Percentiles rank a stretch among this genome's conserved stretches.
Evolutionary conservation across 2,329 filamentous ascomycete species (phyloP).

Genomic region (Elsinoe arachidis): DNA sequence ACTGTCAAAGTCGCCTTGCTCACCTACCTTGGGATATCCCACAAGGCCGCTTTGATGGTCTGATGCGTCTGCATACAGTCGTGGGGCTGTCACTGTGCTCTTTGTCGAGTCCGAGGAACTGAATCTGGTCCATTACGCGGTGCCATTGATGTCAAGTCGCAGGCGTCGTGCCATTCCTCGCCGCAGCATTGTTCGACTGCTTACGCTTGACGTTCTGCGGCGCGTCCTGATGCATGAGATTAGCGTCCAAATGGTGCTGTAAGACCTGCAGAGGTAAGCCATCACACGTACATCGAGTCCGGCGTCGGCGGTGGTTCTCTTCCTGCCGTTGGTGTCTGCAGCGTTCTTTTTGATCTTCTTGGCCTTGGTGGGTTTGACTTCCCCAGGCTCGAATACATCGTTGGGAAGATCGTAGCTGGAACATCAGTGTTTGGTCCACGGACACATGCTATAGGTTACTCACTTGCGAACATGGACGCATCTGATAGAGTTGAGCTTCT

Average conservation of each 20-base stretch:
- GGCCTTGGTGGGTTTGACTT: slow-evolving; percentile 42
- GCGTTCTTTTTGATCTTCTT: slow-evolving; percentile 31
- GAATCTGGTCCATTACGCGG: not conserved
- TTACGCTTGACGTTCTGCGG: slow-evolving; percentile 13
- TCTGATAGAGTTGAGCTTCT: slow-evolving; percentile 66
- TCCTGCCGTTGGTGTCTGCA: slow-evolving; percentile 25
- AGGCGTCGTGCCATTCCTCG: not conserved
- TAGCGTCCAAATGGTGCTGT: not conserved
- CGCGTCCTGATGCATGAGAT: not conserved
- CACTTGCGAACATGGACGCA: slow-evolving; percentile 83
- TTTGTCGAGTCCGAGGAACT: too few relatives aligned
- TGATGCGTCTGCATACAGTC: too few relatives aligned
- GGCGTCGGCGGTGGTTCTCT: slow-evolving; percentile 37
- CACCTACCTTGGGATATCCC: not conserved
- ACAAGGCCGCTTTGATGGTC: too few relatives aligned
- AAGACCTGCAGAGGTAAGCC: not conserved
- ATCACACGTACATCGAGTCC: slow-evolving; percentile 34
- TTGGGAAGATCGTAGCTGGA: slow-evolving; percentile 74
- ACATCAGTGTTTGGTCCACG: slow-evolving; percentile 19
- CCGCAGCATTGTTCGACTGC: slow-evolving; percentile 10
- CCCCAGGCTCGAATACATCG: slow-evolving; percentile 78
- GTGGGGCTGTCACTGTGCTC: too few relatives aligned
- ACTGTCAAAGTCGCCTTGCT: not conserved
- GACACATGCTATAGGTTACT: slow-evolving; percentile 28
- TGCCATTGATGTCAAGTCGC: not conserved